phyloP scores from a whole-genome alignment of 2,329 filamentous ascomycete species.

The Colletotrichum sp. region DNA sequence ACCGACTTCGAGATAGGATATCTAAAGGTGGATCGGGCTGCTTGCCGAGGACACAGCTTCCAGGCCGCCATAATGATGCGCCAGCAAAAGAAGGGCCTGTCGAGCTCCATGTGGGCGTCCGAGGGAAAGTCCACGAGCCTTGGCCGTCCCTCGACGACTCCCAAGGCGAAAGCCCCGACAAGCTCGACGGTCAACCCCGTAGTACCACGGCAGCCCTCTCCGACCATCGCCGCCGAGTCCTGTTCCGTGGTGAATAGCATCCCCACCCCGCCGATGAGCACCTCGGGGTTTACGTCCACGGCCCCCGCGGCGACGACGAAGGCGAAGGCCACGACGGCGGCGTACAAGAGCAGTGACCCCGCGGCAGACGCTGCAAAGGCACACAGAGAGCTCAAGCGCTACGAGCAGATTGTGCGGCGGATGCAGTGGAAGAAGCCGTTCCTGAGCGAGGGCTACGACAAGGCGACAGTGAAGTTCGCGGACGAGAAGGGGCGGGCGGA shows the following conservation, averaged over 20 bases:
- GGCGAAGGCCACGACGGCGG: background rate
- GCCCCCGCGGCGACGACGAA: background rate
- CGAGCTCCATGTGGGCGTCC: constrained; percentile 17
- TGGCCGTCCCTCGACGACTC: background rate
- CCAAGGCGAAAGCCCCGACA: background rate
- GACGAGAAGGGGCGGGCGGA: constrained; percentile 42
- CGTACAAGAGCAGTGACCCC: background rate
- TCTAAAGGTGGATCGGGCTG: background rate
- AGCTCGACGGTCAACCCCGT: constrained; percentile 5
- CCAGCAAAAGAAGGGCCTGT: background rate
- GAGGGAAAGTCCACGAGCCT: background rate
- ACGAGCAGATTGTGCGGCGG: constrained; percentile 64
- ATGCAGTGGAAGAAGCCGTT: constrained; percentile 69
- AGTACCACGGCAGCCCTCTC: background rate
- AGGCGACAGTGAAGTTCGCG: constrained; percentile 44
- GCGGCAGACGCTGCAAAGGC: background rate
- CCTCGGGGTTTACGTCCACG: background rate
- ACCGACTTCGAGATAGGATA: background rate
- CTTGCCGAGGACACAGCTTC: background rate
- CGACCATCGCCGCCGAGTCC: background rate
- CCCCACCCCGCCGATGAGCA: background rate
- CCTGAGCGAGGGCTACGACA: constrained; percentile 60
- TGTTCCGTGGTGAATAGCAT: background rate
- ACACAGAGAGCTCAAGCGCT: constrained; percentile 57
- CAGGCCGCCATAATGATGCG: background rate